Conservation (phyloP, 208 protist genomes). For the Leishmania major region DNA sequence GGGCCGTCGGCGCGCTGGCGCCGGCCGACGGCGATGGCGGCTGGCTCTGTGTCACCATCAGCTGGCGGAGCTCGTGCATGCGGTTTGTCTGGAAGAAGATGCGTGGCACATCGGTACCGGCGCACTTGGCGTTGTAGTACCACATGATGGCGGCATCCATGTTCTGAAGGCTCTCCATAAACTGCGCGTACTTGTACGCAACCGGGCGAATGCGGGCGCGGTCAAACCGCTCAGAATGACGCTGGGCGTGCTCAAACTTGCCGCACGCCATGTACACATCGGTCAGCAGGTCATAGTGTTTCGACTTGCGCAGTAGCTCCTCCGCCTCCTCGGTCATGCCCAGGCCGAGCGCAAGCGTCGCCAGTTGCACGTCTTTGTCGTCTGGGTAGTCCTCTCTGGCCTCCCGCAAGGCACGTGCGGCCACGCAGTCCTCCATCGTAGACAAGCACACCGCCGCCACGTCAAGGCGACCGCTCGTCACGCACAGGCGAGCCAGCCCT, state of each 20-base stretch:
- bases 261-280: constrained; percentile 92
- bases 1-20: constrained; percentile 1
- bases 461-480: constrained; percentile 93
- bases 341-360: constrained; percentile 95
- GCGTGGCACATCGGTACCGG: constrained; percentile 92
- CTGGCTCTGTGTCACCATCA: constrained; percentile 57
- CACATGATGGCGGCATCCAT: constrained; percentile 89
- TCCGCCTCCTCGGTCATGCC: constrained; percentile 94
- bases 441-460: constrained; percentile 95
- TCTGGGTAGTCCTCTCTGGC: constrained; percentile 78
- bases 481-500: constrained; percentile 96
- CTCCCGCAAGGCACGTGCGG: constrained; percentile 88
- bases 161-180: constrained; percentile 94
- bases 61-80: constrained; percentile 85
- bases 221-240: constrained; percentile 89
- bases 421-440: constrained; percentile 94
- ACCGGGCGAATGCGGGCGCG: constrained; percentile 93
- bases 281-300: constrained; percentile 95
- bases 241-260: constrained; percentile 94
- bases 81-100: constrained; percentile 91
- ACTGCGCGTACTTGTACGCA: constrained; percentile 94
- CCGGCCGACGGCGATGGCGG: constrained; percentile 12
- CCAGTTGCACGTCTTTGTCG: constrained; percentile 91
- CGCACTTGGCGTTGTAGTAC: constrained; percentile 93
- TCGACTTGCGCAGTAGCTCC: constrained; percentile 69